Conservation (phyloP, 176 grass and related monocot genomes). For the Saccharum officinarum region DNA sequence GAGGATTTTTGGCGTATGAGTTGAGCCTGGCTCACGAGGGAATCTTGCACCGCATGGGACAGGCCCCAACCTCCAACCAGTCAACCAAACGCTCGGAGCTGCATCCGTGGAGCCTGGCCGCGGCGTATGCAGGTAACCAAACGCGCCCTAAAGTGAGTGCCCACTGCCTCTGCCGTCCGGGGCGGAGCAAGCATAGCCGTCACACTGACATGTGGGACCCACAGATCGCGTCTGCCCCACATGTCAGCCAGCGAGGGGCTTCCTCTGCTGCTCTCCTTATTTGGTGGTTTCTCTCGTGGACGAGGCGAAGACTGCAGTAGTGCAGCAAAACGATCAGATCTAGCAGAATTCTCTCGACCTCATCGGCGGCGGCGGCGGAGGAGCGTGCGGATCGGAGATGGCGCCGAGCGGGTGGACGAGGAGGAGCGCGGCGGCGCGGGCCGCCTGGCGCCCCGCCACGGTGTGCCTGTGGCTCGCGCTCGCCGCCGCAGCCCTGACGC, state of each 20-base stretch:
- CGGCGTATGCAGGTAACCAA: too few relatives aligned
- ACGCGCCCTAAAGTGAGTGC: too few relatives aligned
- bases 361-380: conserved; percentile 24
- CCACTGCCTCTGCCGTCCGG: background rate
- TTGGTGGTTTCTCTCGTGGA: background rate
- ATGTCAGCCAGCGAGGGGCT: conserved; percentile 9
- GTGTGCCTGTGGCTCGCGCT: conserved; percentile 63
- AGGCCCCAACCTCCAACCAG: too few relatives aligned
- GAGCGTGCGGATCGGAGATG: conserved; percentile 38
- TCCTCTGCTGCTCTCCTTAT: background rate
- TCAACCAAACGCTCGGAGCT: too few relatives aligned
- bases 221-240: background rate
- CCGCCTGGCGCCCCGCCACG: conserved; percentile 20
- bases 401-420: conserved; percentile 42
- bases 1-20: too few relatives aligned
- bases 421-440: conserved; percentile 19
- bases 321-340: conserved; percentile 19
- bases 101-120: too few relatives aligned
- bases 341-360: background rate
- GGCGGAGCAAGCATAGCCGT: background rate
- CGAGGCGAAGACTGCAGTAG: background rate
- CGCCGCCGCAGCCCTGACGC: conserved; percentile 55
- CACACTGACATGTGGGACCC: background rate
- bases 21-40: too few relatives aligned
- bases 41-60: too few relatives aligned